Evolutionary conservation across 257 asterid genomes (phyloP), one percentile per base, ranked within the genome.

Genomic region (Nicotiana benthamiana): DNA sequence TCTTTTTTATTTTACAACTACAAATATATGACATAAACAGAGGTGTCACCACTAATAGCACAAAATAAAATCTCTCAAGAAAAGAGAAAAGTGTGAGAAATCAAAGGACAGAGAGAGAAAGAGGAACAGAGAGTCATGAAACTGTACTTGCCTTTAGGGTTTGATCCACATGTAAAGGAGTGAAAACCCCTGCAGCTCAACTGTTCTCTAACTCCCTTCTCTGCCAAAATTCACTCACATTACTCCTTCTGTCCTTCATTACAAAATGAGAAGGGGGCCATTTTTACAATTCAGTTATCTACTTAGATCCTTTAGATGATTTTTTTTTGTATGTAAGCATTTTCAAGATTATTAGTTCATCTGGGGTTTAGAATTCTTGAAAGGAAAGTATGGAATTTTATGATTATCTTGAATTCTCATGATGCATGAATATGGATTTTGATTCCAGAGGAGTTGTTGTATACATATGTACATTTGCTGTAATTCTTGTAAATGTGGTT

Each of bases 131-230:
- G 66, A 46, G 77, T 56, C 54, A 32, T 53, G 57, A 53, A 83
- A 76, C 32, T 82, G 82, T 78, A 18, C 80, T 83, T 79, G 80
- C 83, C 63, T 80, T 82, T 77, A 87, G 87, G 89, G 85, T 80
- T 85, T 79, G 85, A 86, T 82, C 88, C 84, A 77, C 80, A 74
- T 72, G 70, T 86, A 76, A 40, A 80, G 59, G 82, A 78, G 75
- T 83, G 82, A 66, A 82, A 84, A 59, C 90, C 84, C 87, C 85
- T 81, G 18, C 75, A 18, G 27, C 28, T 17, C 78, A 22, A 34
- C 30, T 56, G 72, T 56, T 36, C 79, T 12, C 27, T 66, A 43
- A 40, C 46, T 20, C 62, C 8, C 67, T 46, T 83, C 84, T 56
- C 32, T 81, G 32, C 13, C 16, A n/a, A 27, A 53, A 46, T 70